phyloP scores from a whole-genome alignment of 495 filamentous ascomycete species.

The Hypoxylon cercidicola region DNA sequence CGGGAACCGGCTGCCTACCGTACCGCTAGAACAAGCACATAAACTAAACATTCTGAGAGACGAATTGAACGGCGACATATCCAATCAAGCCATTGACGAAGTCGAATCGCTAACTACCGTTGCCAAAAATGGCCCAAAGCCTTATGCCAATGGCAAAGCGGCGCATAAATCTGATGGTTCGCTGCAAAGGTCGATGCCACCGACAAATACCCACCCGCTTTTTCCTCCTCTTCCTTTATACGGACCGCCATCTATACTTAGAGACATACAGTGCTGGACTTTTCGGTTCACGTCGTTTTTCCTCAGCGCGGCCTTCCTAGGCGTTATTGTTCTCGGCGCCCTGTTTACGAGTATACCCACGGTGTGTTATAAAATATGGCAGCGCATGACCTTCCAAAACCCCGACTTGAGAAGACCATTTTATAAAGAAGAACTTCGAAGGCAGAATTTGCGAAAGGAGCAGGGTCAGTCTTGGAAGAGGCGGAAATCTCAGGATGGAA shows the following conservation, averaged over 20 bases:
- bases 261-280: constrained; percentile 69
- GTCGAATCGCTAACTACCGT: constrained; percentile 10
- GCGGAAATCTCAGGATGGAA: constrained; percentile 45
- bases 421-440: constrained; percentile 69
- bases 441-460: constrained; percentile 63
- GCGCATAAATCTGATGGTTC: constrained; percentile 45
- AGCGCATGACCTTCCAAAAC: constrained; percentile 63
- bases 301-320: constrained; percentile 79
- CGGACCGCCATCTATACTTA: constrained; percentile 72
- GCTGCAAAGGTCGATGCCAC: constrained; percentile 60
- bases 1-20: constrained; percentile 70
- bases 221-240: constrained; percentile 91
- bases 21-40: constrained; percentile 71
- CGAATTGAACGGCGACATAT: constrained; percentile 51
- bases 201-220: constrained; percentile 78
- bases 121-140: constrained; percentile 6
- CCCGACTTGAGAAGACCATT: constrained; percentile 72
- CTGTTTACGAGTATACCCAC: constrained; percentile 68
- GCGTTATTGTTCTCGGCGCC: constrained; percentile 78
- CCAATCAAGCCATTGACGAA: constrained; percentile 25
- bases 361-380: constrained; percentile 57
- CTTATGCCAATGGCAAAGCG: constrained; percentile 20
- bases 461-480: constrained; percentile 70
- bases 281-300: constrained; percentile 75
- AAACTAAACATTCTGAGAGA: constrained; percentile 72